Base-by-base conservation (phyloP, 2,329 filamentous ascomycete species). In the Fusarium dlaminii region DNA sequence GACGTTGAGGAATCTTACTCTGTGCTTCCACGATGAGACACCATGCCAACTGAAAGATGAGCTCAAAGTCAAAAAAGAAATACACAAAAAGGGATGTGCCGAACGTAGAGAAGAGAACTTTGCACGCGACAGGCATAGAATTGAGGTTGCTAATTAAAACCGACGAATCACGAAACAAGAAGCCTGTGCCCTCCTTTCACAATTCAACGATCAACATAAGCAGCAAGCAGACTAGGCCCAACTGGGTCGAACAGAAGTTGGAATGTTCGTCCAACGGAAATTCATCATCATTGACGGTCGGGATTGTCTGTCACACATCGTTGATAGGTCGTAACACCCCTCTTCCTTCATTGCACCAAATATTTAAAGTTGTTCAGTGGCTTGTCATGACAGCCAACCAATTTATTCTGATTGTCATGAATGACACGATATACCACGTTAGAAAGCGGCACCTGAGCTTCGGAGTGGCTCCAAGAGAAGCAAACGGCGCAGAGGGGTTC, bases 301-400 rank as follows among this genome's bases (percentile, higher is more conserved):
- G 32, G 24, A 49, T 62, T 63, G 34, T 42, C 40, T 55, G 55
- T 46, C 51, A 61, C 42, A 45, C 49, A 37, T 42, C 51, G 46
- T 51, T 18, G 27, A 12, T 58, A 29, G 20, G 29, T 32, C 32
- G 39, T 49, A 27, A 17, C 29, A 58, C 40, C 45, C 64, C 54
- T 62, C 52, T 40, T 45, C 39, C 32, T 51, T 11, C 36, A 22
- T 43, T 34, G 32, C 32, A 37, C 54, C 36, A 58, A 55, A 46
- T 62, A 54, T 54, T 70, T 76, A 77, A 67, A 76, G 73, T 73
- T 77, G 66, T 42, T 39, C 57, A 64, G 62, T 68, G 63, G 66
- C 63, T 63, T 69, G 63, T 43, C 36, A 46, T 63, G 37, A 63
- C 49, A 67, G 40, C 71, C 71, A 77, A 66, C 52, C 70, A 65